Evolutionary conservation across 768 basidiomycete species (phyloP).

Genomic region (Mycena rosella): DNA sequence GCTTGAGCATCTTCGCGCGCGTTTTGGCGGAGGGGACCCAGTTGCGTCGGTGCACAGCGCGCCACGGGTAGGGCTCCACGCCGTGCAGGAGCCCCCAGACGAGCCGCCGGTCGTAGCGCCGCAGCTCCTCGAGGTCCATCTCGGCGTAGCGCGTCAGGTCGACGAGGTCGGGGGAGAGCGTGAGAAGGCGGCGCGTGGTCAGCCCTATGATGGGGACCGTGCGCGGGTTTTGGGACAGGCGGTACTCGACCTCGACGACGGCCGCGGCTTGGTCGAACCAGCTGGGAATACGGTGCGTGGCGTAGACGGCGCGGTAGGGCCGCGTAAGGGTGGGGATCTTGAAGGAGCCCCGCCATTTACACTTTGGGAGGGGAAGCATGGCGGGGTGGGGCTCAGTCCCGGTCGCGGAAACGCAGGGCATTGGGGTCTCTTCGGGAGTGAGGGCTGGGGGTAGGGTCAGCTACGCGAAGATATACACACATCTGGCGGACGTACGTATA

Average conservation of each 20-base stretch:
- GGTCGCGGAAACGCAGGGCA: conserved; percentile 22
- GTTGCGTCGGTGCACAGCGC: background rate
- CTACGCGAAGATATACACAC: background rate
- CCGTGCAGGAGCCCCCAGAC: conserved; percentile 23
- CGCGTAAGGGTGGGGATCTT: conserved; percentile 6
- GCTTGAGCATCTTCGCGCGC: background rate
- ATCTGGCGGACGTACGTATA: conserved; percentile 18
- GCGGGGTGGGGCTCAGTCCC: conserved; percentile 26
- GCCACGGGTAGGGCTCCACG: conserved; percentile 33
- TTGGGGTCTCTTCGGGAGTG: conserved; percentile 13
- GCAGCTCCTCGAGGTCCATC: conserved; percentile 36
- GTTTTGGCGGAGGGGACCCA: conserved; percentile 11
- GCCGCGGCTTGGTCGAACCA: background rate
- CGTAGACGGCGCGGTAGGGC: conserved; percentile 9
- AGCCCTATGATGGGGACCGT: conserved; percentile 27
- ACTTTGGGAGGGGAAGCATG: conserved; percentile 16
- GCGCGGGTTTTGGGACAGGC: conserved; percentile 31
- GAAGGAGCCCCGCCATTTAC: background rate
- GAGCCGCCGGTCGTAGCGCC: conserved; percentile 31
- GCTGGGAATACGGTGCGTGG: conserved; percentile 26
- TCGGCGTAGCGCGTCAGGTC: conserved; percentile 31
- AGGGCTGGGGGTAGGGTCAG: background rate
- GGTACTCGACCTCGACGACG: conserved; percentile 9
- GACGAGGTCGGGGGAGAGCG: conserved; percentile 22
- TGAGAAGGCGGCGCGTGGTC: conserved; percentile 32